Evolutionary conservation across 805 yeast species (phyloP).

Genomic region (Cyberlindnera euphorbiae): DNA sequence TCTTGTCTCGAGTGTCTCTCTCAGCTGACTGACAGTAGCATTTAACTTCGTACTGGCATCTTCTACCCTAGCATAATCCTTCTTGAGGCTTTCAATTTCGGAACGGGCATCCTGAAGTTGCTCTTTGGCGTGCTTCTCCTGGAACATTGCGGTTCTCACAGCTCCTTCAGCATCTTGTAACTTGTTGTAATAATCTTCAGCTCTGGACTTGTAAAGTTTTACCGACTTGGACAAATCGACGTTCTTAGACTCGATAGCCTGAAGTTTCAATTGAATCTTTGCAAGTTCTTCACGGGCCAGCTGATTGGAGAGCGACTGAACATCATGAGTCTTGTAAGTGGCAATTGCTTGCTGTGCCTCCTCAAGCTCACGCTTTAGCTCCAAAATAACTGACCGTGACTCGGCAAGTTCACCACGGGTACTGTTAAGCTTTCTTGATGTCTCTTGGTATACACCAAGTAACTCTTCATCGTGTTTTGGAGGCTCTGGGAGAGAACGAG

Average conservation of each 20-base stretch:
- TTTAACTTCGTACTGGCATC: constrained; percentile 48
- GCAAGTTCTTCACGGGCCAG: constrained; percentile 35
- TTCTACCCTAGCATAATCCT: constrained; percentile 53
- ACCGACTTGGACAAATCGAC: constrained; percentile 49
- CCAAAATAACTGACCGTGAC: constrained; percentile 37
- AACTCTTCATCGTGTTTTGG: constrained; percentile 36
- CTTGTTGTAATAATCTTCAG: constrained; percentile 69
- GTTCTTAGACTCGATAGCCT: constrained; percentile 52
- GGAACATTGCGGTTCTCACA: constrained; percentile 55
- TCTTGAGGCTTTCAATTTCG: constrained; percentile 42
- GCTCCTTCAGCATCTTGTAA: constrained; percentile 78
- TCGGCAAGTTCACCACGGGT: constrained; percentile 39
- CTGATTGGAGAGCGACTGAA: constrained; percentile 17
- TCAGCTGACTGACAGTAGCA: constrained; percentile 45
- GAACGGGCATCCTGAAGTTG: constrained; percentile 51
- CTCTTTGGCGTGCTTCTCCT: constrained; percentile 47
- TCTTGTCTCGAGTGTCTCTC: constrained; percentile 51
- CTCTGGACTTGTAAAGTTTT: constrained; percentile 60
- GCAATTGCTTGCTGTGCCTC: constrained; percentile 29
- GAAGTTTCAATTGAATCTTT: constrained; percentile 50
- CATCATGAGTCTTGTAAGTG: constrained; percentile 12
- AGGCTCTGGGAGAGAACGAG: constrained; percentile 2
- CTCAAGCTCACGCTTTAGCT: constrained; percentile 37
- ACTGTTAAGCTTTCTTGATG: constrained; percentile 38
- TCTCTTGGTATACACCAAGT: constrained; percentile 46